A percentile compares a stretch with the other conserved stretches of the same genome.
phyloP scores from a whole-genome alignment of 768 basidiomycete genomes.

The Leucocoprinus birnbaumii region DNA sequence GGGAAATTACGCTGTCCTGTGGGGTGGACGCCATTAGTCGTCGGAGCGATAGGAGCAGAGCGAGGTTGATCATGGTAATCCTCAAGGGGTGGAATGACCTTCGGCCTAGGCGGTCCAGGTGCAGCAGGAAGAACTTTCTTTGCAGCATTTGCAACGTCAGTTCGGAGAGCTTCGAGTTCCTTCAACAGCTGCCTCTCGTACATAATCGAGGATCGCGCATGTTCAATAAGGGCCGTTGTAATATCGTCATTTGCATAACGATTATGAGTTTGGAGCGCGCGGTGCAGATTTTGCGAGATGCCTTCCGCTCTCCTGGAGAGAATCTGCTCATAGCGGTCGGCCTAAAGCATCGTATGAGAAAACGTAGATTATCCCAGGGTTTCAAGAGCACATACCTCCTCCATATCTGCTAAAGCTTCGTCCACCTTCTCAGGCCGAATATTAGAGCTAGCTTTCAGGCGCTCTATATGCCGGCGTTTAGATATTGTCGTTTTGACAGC shows the following conservation, averaged over 20 bases:
- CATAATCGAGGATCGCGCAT: constrained; percentile 87
- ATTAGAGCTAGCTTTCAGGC: constrained; percentile 80
- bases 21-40: constrained; percentile 31
- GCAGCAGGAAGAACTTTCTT: constrained; percentile 50
- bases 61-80: constrained; percentile 41
- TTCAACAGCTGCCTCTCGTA: constrained; percentile 87
- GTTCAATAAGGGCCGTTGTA: constrained; percentile 85
- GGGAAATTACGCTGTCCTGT: constrained; percentile 18
- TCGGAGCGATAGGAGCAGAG: constrained; percentile 27
- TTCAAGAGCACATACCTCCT: constrained; percentile 59
- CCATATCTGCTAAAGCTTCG: constrained; percentile 88
- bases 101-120: constrained; percentile 58
- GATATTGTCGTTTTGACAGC: constrained; percentile 93
- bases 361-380: neutral
- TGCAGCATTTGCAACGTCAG: constrained; percentile 69
- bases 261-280: constrained; percentile 81
- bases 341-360: constrained; percentile 42
- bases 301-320: constrained; percentile 85
- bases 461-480: constrained; percentile 88
- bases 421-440: constrained; percentile 86
- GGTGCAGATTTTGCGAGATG: constrained; percentile 92
- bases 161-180: constrained; percentile 82
- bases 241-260: constrained; percentile 89
- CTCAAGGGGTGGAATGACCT: constrained; percentile 60
- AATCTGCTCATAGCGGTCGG: constrained; percentile 84